Evolutionary conservation across 805 yeast species (phyloP).

Genomic region (Metschnikowia lunata): DNA sequence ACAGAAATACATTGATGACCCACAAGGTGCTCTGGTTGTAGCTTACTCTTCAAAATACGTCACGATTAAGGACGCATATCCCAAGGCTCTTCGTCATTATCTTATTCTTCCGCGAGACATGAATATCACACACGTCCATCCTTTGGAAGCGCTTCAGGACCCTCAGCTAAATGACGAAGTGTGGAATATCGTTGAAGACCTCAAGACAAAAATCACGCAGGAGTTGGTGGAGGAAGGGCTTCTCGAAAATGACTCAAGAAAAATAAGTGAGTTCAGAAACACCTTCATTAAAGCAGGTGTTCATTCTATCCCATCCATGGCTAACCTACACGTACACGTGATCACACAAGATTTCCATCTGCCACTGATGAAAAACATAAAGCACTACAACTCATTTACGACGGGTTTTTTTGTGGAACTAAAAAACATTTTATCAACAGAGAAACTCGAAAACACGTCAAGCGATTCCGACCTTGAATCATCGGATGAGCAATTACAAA

Average conservation of each 20-base stretch:
- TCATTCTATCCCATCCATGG: slow-evolving; percentile 67
- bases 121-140: slow-evolving; percentile 42
- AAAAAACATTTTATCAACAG: slow-evolving; percentile 19
- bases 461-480: not conserved
- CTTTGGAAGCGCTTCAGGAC: slow-evolving; percentile 44
- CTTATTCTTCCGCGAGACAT: slow-evolving; percentile 54
- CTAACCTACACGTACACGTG: slow-evolving; percentile 69
- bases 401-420: slow-evolving; percentile 60
- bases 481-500: not conserved
- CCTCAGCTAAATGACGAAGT: slow-evolving; percentile 25
- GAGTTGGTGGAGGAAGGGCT: slow-evolving; percentile 22
- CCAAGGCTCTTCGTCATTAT: slow-evolving; percentile 59
- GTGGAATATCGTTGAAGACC: slow-evolving; percentile 33
- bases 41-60: slow-evolving; percentile 49
- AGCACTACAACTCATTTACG: slow-evolving; percentile 69
- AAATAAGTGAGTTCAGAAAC: slow-evolving; percentile 17
- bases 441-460: not conserved
- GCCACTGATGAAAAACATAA: slow-evolving; percentile 49
- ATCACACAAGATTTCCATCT: slow-evolving; percentile 62
- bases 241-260: slow-evolving; percentile 12
- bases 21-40: slow-evolving; percentile 42
- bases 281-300: slow-evolving; percentile 51
- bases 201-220: slow-evolving; percentile 28
- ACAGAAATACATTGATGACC: slow-evolving; percentile 44
- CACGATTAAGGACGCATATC: slow-evolving; percentile 56